A percentile compares a stretch with the other conserved stretches of the same genome.
Conservation (phyloP, 176 grass and related monocot species). For the Eragrostis nindensis region DNA sequence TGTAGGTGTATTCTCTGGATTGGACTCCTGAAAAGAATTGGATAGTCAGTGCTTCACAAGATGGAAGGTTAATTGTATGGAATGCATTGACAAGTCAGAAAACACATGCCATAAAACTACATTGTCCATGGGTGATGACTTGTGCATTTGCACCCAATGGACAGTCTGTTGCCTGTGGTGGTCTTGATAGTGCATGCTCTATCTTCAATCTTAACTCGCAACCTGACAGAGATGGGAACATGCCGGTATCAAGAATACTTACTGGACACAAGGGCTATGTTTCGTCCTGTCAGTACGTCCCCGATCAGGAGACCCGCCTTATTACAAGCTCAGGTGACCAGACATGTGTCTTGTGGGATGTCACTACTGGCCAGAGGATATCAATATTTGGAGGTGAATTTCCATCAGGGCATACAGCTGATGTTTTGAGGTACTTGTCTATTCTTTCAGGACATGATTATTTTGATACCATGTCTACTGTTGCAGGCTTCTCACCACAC, state of each 20-base stretch:
- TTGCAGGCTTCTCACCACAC: neutral
- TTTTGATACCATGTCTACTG: conserved; percentile 1
- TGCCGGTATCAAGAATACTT: conserved; percentile 80
- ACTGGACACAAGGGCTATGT: conserved; percentile 97
- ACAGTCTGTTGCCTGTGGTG: conserved; percentile 93
- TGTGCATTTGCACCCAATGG: conserved; percentile 98
- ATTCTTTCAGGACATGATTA: conserved; percentile 16
- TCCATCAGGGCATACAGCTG: conserved; percentile 96
- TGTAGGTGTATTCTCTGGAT: conserved; percentile 97
- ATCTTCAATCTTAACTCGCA: conserved; percentile 94
- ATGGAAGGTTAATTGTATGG: conserved; percentile 97
- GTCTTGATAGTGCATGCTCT: conserved; percentile 98
- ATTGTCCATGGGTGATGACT: conserved; percentile 95
- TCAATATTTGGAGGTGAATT: conserved; percentile 99
- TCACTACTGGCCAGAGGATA: conserved; percentile 93
- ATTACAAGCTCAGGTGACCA: conserved; percentile 94
- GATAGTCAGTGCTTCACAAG: conserved; percentile 94
- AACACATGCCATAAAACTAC: conserved; percentile 97
- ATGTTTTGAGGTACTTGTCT: conserved; percentile 78
- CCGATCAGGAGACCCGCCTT: conserved; percentile 83
- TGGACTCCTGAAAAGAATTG: conserved; percentile 98
- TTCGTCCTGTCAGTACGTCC: conserved; percentile 94
- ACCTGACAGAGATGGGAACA: conserved; percentile 88
- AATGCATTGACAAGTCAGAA: conserved; percentile 99
- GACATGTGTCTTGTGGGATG: conserved; percentile 93